Evolutionary conservation across 2,329 filamentous ascomycete species (phyloP), one percentile per base, ranked within the genome.

Genomic region (Rhynchosporium agropyri): DNA sequence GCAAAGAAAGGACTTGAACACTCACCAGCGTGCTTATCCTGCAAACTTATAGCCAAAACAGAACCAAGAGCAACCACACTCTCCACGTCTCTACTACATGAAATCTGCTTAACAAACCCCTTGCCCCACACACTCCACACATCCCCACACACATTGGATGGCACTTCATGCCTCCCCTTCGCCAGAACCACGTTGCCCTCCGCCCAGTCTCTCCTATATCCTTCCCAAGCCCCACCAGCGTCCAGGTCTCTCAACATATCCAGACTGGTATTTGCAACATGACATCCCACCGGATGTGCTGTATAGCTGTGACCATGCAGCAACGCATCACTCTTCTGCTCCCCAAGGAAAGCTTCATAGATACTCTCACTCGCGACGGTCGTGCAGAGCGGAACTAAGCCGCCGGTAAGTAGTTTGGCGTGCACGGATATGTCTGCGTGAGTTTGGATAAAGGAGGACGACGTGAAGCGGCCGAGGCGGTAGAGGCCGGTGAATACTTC

Each of bases 401-500:
- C 92, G 0, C 91, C 91, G 0, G 92, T 96, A 2, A 96, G 81
- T 0, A 96, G 81, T 74, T 96, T 96, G 5, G 91, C 92, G 70
- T 96, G 89, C 0, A 92, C 89, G 0, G 87, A 87, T 53, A 96
- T 88, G 70, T 96, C 91, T 0, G 91, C 83, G 38, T 90, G 76
- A 0, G 85, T 77, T 4, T 80, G 79, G 3, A 96, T 82, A 74
- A 94, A 90, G 0, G 87, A 87, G 0, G 89, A 85, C 0, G 90
- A 82, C 0, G 84, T 87, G 72, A 88, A 86, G 45, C 87, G 84
- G 2, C 92, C 91, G 0, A 96, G 85, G 12, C 92, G 89, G 74
- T 93, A 93, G 4, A 96, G 79, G 1, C 91, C 91, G 0, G 91
- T 94, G 76, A 96, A 96, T 42, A 96, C 91, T 73, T 96, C 92